These are phyloP conservation scores for Cyberlindnera suaveolens DNA, from an alignment of 805 yeast genomes.

Conservation along the genomic window DNA sequence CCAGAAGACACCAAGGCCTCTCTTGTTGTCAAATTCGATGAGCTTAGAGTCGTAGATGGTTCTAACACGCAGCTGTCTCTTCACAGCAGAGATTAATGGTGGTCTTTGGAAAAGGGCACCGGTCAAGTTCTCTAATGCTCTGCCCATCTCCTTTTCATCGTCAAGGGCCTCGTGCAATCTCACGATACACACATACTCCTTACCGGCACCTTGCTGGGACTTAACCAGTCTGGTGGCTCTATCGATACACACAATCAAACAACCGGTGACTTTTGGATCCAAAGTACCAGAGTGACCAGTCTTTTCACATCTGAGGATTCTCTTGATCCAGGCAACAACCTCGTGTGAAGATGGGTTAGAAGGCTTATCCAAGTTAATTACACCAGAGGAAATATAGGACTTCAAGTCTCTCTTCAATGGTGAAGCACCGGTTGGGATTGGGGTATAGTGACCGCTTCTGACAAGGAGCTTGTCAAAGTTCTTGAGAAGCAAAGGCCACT, in stretches of 20 bases:
- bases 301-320: slow-evolving; percentile 91
- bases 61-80: slow-evolving; percentile 97
- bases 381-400: slow-evolving; percentile 88
- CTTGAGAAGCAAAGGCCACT: slow-evolving; percentile 93
- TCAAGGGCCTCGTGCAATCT: slow-evolving; percentile 90
- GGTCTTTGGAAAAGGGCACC: slow-evolving; percentile 99
- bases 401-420: slow-evolving; percentile 93
- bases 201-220: slow-evolving; percentile 99
- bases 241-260: slow-evolving; percentile 96
- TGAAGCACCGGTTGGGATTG: slow-evolving; percentile 91
- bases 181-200: slow-evolving; percentile 97
- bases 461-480: slow-evolving; percentile 91
- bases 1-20: slow-evolving; percentile 98
- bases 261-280: slow-evolving; percentile 98
- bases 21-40: slow-evolving; percentile 93
- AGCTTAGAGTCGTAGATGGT: slow-evolving; percentile 94
- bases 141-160: slow-evolving; percentile 83
- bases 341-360: slow-evolving; percentile 98
- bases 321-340: slow-evolving; percentile 98
- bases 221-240: slow-evolving; percentile 97
- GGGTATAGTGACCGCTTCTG: slow-evolving; percentile 95
- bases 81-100: slow-evolving; percentile 97
- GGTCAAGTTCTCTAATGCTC: slow-evolving; percentile 87
- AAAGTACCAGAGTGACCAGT: slow-evolving; percentile 99
- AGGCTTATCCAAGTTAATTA: slow-evolving; percentile 95